phyloP scores from a whole-genome alignment of 2,329 filamentous ascomycete species.

The Ophidiomyces ophidiicola region DNA sequence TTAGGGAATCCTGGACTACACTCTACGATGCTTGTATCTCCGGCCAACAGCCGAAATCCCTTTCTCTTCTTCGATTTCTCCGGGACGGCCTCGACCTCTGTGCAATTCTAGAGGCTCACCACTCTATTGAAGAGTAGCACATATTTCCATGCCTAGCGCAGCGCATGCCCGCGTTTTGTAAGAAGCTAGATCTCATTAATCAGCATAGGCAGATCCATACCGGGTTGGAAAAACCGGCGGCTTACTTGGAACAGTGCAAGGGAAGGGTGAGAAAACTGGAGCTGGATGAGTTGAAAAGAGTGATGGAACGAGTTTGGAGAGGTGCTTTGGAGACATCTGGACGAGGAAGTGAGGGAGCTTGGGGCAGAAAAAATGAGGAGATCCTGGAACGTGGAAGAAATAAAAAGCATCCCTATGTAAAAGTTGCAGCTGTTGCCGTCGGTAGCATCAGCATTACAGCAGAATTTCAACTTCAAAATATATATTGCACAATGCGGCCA shows the following conservation, averaged over 20 bases:
- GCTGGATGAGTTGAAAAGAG: slow-evolving; percentile 48
- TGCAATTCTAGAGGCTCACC: slow-evolving; percentile 60
- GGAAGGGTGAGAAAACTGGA: slow-evolving; percentile 50
- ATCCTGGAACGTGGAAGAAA: slow-evolving; percentile 68
- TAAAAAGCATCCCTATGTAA: slow-evolving; percentile 57
- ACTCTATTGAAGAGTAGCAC: slow-evolving; percentile 69
- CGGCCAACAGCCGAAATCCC: slow-evolving; percentile 47
- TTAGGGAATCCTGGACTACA: slow-evolving; percentile 60
- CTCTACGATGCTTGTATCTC: slow-evolving; percentile 54
- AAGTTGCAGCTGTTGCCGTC: neutral
- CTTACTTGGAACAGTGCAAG: slow-evolving; percentile 52
- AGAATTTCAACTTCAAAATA: too few relatives aligned
- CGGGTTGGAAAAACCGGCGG: slow-evolving; percentile 56
- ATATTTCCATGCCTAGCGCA: slow-evolving; percentile 66
- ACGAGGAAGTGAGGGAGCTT: slow-evolving; percentile 68
- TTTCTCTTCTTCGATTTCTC: slow-evolving; percentile 60
- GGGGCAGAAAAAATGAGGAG: slow-evolving; percentile 77
- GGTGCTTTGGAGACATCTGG: slow-evolving; percentile 71
- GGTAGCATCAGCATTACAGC: neutral
- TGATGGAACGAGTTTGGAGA: slow-evolving; percentile 68
- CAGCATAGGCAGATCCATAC: slow-evolving; percentile 71
- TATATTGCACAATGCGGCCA: too few relatives aligned
- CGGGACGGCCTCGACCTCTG: slow-evolving; percentile 56
- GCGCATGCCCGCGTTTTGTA: slow-evolving; percentile 66
- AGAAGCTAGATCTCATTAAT: slow-evolving; percentile 51